Conservation (phyloP, 2,329 filamentous ascomycete species). For the Pseudodiploospora longispora region DNA sequence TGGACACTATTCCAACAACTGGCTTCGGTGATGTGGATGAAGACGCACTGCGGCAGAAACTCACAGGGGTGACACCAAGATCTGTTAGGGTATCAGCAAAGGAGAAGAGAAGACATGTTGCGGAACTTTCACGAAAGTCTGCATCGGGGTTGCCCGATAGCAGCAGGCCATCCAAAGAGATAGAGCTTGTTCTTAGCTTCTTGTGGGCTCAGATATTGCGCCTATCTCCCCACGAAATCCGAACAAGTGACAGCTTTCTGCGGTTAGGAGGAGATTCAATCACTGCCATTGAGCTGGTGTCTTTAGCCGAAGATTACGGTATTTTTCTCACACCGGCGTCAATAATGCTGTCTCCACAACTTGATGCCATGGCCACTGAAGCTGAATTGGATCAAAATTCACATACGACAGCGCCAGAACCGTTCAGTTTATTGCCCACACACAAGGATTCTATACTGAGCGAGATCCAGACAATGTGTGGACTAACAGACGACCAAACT, state of each 20-base stretch:
- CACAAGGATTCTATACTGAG: neutral
- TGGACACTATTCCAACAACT: too few relatives aligned
- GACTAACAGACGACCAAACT: neutral
- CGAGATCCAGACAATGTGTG: neutral
- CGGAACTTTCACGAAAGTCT: too few relatives aligned
- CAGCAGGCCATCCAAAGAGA: too few relatives aligned
- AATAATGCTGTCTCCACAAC: neutral
- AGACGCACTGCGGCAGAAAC: too few relatives aligned
- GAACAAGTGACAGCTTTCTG: constrained; percentile 6
- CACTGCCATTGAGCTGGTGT: constrained; percentile 5
- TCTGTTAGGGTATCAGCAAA: too few relatives aligned
- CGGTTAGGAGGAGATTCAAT: constrained; percentile 10
- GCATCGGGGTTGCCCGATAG: too few relatives aligned
- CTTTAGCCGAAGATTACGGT: constrained; percentile 1
- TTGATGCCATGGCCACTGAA: constrained; percentile 1
- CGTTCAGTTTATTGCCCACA: neutral
- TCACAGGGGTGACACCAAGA: too few relatives aligned
- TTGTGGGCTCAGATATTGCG: too few relatives aligned
- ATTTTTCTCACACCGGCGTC: neutral
- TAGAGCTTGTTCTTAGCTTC: too few relatives aligned
- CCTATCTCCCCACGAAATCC: too few relatives aligned
- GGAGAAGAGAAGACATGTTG: too few relatives aligned
- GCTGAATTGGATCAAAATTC: neutral
- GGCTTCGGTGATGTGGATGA: too few relatives aligned
- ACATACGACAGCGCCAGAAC: neutral